Conservation (phyloP, 345 rosid species). For the Luvunga scandens region DNA sequence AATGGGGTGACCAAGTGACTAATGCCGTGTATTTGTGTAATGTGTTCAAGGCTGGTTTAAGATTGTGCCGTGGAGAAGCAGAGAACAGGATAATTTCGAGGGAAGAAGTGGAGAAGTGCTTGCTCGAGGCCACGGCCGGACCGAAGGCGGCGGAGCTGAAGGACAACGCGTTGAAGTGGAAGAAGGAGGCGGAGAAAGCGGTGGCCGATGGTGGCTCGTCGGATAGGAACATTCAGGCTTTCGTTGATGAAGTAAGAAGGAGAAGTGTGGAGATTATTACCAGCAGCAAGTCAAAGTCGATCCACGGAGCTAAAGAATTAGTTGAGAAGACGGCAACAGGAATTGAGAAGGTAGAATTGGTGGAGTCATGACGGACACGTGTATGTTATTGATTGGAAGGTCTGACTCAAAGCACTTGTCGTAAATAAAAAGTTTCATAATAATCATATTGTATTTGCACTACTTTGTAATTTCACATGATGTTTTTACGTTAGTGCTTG, state of each 20-base stretch:
- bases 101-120: constrained; percentile 64
- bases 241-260: constrained; percentile 55
- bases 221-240: constrained; percentile 51
- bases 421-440: too few relatives aligned
- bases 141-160: constrained; percentile 53
- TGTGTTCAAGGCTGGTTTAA: constrained; percentile 57
- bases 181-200: constrained; percentile 64
- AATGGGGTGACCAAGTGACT: constrained; percentile 88
- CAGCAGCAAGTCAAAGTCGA: background rate
- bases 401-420: too few relatives aligned
- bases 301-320: background rate
- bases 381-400: background rate
- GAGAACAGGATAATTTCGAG: constrained; percentile 51
- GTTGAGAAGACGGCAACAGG: background rate
- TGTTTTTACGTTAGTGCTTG: too few relatives aligned
- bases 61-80: constrained; percentile 66
- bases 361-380: background rate
- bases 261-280: constrained; percentile 1
- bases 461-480: too few relatives aligned
- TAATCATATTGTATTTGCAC: too few relatives aligned
- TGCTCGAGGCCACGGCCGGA: constrained; percentile 52
- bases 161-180: constrained; percentile 63
- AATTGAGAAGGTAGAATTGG: background rate
- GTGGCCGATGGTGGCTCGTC: constrained; percentile 82
- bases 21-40: constrained; percentile 66